A percentile compares a stretch with the other conserved stretches of the same genome.
Evolutionary conservation across 352 stramenopile species (phyloP).

Genomic region (Phytopythium vexans): DNA sequence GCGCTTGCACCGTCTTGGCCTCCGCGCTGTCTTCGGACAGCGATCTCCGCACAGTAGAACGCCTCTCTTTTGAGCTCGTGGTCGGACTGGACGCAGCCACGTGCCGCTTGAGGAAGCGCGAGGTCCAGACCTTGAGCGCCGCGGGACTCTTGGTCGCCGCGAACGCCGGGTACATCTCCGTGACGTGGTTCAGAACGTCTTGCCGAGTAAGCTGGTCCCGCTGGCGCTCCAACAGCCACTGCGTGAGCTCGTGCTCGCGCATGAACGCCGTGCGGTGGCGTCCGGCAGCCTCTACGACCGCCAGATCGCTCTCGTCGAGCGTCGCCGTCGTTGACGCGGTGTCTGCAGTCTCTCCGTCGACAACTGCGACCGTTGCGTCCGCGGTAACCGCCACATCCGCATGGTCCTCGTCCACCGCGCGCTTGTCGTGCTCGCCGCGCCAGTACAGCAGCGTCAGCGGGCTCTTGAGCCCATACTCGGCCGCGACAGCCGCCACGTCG

Average conservation of each 20-base stretch:
- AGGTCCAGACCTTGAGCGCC: constrained; percentile 61
- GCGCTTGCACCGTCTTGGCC: constrained; percentile 2
- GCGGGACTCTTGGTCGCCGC: constrained; percentile 46
- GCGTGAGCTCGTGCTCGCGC: constrained; percentile 35
- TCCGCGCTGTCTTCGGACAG: neutral
- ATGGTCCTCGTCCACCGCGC: neutral
- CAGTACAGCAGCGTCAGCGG: constrained; percentile 59
- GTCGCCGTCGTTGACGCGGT: constrained; percentile 1
- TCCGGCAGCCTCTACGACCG: constrained; percentile 2
- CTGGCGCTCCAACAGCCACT: constrained; percentile 47
- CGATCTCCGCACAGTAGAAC: neutral
- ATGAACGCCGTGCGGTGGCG: constrained; percentile 14
- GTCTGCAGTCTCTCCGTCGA: neutral
- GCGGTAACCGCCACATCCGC: no score
- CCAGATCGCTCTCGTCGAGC: neutral
- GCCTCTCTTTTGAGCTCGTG: neutral
- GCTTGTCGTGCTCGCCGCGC: constrained; percentile 6
- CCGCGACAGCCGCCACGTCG: constrained; percentile 30
- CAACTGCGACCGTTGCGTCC: neutral
- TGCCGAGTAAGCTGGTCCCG: constrained; percentile 49
- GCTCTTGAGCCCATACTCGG: constrained; percentile 54
- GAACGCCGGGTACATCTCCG: constrained; percentile 51
- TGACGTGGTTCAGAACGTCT: constrained; percentile 59
- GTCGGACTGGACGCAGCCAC: constrained; percentile 10
- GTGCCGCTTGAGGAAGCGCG: constrained; percentile 65